Evolutionary conservation across 371 early-diverging fungal species (phyloP), one percentile per base, ranked within the genome.

Genomic region (Mucor circinelloides): DNA sequence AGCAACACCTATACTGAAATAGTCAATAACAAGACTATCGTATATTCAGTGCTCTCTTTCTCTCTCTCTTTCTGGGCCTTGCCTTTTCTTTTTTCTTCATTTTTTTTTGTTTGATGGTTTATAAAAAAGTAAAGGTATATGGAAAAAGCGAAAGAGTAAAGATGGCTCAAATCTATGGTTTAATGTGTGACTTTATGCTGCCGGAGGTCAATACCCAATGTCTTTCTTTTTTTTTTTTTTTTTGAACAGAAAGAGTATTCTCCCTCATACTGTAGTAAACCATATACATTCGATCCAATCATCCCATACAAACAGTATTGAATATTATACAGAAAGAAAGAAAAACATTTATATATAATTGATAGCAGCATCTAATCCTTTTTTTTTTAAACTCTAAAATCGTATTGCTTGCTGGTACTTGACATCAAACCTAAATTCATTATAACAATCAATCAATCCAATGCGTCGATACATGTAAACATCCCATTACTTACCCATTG

Each of bases 1-100:
- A 98, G 87, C 55, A 98, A 86, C 12, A 98, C 94, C 93, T 94
- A 10, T 50, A 9, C 23, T 23, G 3, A 25, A 50, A 50, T 8
- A 25, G 3, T 50, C 23, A 50, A 12, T 3, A 25, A 25, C 12
- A 23, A 10, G 10, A 50, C 0, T 36, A 36, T 1, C 36, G 1
- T 0, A 12, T 13, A 12, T 12, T 36, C 13, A 12, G 7, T 46
- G 21, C 50, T 9, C n/a, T n/a, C n/a, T n/a, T n/a, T n/a, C n/a
- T n/a, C n/a, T n/a, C n/a, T n/a, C n/a, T n/a, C n/a, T 21, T 10
- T 23, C 23, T 21, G 2, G 7, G 21, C 12, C 50, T 25, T 50
- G 25, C 50, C 50, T 50, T 50, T 9, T 50, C 50, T 12, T 50
- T 50, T 8, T 50, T 50, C 25, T 50, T 50, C 50, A 50, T 50